Base-by-base conservation (phyloP, 2,329 filamentous ascomycete species). In the Aspergillus pseudonomiae region DNA sequence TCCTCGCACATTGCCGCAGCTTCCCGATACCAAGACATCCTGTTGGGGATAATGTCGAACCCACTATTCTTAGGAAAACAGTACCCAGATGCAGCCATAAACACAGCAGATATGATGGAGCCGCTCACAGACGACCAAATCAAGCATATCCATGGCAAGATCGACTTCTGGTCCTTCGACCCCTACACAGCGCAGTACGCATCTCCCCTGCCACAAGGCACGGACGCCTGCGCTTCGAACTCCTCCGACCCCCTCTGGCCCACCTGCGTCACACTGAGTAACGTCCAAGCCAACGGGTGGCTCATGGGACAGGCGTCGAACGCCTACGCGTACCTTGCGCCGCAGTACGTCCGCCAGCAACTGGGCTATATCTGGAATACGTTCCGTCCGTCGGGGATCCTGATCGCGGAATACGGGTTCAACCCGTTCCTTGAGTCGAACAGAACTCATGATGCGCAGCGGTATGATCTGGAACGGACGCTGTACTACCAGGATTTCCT, bases 361-460 rank as follows among this genome's bases (percentile, higher is more conserved):
- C 80, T 89, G 5, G 82, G 79, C 66, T 89, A 88, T 68, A 75
- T 89, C 2, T 86, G 83, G 79, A 88, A 88, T 72, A 88, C 84
- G 0, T 89, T 83, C 78, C 80, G 75, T 3, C 36, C 71, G 74
- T 0, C 83, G 84, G 0, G 74, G 6, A 56, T 88, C 6, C 50
- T 80, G 4, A 70, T 81, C 45, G 80, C 82, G 7, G 86, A 89
- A 69, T 88, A 88, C 65, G 86, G 86, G 0, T 88, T 86, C 69
- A 63, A 63, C 83, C 85, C 4, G 0, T 85, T 81, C 56, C 80
- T 69, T 10, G 85, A 86, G 68, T 75, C 75, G 0, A 80, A 81
- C 52, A 78, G 75, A 12, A 70, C 72, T 0, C 72, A 85, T 2
- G 64, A 77, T 2, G 85, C 86, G 55, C 84, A 88, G 68, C 73